phyloP scores from a whole-genome alignment of 2,329 filamentous ascomycete species.

The Knufia fluminis region DNA sequence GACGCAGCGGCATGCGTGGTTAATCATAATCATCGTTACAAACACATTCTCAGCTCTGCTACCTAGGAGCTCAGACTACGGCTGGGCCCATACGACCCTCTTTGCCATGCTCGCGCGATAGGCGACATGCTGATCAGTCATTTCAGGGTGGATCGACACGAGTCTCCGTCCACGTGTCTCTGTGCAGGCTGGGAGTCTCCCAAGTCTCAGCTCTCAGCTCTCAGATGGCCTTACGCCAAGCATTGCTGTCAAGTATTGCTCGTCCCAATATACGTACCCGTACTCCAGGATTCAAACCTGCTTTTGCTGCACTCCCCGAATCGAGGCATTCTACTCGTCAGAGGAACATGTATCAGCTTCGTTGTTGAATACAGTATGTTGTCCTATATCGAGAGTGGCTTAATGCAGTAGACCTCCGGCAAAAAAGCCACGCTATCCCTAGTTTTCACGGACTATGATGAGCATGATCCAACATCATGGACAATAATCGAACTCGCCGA shows the following conservation, averaged over 20 bases:
- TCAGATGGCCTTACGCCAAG: background rate
- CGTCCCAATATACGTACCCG: no score
- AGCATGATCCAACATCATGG: background rate
- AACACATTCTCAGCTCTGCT: background rate
- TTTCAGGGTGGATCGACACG: background rate
- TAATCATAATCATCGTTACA: background rate
- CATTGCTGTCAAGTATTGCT: background rate
- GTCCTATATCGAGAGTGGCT: background rate
- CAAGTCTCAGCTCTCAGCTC: background rate
- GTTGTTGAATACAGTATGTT: background rate
- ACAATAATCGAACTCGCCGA: no score
- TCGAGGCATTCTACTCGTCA: no score
- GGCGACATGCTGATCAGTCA: background rate
- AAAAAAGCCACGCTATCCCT: background rate
- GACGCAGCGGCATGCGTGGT: background rate
- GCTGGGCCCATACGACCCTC: background rate
- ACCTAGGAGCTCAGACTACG: background rate
- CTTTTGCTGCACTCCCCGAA: no score
- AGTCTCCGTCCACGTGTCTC: constrained; percentile 1
- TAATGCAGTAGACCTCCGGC: background rate
- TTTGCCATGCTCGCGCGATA: constrained; percentile 3
- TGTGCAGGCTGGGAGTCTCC: background rate
- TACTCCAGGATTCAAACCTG: no score
- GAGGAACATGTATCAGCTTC: no score
- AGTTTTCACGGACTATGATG: background rate